These are phyloP conservation scores for Septoria linicola DNA, from an alignment of 2,329 filamentous ascomycete species.

Conservation along the genomic window DNA sequence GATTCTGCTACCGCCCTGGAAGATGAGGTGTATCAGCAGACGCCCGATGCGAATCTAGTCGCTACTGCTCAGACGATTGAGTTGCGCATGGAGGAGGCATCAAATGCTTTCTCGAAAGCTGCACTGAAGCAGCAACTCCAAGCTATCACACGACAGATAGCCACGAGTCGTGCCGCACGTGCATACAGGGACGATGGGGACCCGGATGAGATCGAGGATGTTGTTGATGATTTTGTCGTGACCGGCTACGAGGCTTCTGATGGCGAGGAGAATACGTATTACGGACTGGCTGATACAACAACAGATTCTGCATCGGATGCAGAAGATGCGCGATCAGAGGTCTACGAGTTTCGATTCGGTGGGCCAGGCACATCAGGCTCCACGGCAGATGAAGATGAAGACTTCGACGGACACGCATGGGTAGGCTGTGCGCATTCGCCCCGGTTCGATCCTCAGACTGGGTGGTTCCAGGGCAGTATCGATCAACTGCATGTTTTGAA, in stretches of 20 bases:
- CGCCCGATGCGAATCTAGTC: constrained; percentile 27
- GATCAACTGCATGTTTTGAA: constrained; percentile 30
- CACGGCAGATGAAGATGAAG: constrained; percentile 26
- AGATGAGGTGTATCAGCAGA: constrained; percentile 22
- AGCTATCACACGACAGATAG: constrained; percentile 36
- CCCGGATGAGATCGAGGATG: constrained; percentile 26
- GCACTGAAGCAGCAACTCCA: constrained; percentile 37
- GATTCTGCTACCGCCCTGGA: constrained; percentile 9
- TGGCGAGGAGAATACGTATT: constrained; percentile 36
- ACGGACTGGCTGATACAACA: constrained; percentile 34
- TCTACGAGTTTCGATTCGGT: constrained; percentile 35
- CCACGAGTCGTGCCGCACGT: constrained; percentile 34
- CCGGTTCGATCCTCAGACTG: constrained; percentile 33
- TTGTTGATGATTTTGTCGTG: constrained; percentile 34
- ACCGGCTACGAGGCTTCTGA: constrained; percentile 33
- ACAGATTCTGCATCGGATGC: constrained; percentile 31
- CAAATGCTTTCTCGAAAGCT: constrained; percentile 33
- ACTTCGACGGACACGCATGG: constrained; percentile 22
- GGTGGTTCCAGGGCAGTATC: constrained; percentile 37
- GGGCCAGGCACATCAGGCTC: constrained; percentile 21
- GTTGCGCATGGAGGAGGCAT: constrained; percentile 37
- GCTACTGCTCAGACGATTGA: constrained; percentile 36
- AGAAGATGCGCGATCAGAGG: constrained; percentile 29
- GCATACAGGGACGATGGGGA: constrained; percentile 32
- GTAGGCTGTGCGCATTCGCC: constrained; percentile 21